Percentiles rank a stretch among this genome's conserved stretches.
Evolutionary conservation across 768 basidiomycete species (phyloP).

Genomic region (Cystobasidium onofrii): DNA sequence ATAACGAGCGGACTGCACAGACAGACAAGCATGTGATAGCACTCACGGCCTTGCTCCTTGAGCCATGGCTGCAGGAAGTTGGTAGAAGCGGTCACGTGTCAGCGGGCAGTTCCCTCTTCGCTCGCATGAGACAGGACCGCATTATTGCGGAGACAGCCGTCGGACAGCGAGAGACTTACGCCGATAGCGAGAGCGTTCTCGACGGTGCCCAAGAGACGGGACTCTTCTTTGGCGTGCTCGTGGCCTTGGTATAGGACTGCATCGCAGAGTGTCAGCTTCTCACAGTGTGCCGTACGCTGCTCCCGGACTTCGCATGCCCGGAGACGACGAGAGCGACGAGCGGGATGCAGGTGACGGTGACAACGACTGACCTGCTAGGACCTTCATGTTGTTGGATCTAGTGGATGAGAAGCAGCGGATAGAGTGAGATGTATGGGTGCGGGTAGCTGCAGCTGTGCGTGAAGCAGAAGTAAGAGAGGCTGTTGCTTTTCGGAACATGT

Average conservation of each 20-base stretch:
- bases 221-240: constrained; percentile 36
- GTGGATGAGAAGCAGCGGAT: neutral
- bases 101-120: neutral
- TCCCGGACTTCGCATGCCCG: too few relatives aligned
- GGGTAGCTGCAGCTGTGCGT: neutral
- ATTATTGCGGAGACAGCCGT: neutral
- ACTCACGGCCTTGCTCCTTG: constrained; percentile 44
- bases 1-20: too few relatives aligned
- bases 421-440: neutral
- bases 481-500: neutral
- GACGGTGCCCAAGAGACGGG: constrained; percentile 56
- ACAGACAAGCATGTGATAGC: too few relatives aligned
- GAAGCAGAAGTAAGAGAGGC: constrained; percentile 9
- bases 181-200: constrained; percentile 53
- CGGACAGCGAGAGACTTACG: neutral
- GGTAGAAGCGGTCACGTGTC: neutral
- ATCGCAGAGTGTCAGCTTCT: too few relatives aligned
- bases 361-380: neutral
- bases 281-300: neutral
- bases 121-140: neutral
- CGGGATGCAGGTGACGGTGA: neutral
- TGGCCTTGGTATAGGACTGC: constrained; percentile 40
- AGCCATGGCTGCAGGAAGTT: constrained; percentile 41
- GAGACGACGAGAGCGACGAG: neutral
- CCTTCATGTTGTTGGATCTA: constrained; percentile 17